Conservation (phyloP, 2,329 filamentous ascomycete genomes). For the Sporothrix luriei region DNA sequence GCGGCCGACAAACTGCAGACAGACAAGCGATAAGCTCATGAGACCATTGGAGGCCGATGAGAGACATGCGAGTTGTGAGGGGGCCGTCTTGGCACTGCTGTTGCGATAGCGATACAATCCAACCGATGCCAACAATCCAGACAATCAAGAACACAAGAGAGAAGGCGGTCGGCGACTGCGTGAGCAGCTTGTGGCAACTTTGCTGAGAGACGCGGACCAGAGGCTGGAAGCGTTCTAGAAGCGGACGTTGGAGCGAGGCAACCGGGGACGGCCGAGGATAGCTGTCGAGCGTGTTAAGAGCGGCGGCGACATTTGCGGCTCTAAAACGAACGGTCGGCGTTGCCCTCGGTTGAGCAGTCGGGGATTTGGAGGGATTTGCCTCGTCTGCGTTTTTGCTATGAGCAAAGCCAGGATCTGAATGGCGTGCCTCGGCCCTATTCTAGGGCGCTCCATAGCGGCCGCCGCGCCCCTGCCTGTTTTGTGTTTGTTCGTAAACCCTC, state of each 20-base stretch:
- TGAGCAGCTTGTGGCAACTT: background rate
- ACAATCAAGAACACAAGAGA: background rate
- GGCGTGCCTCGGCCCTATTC: conserved; percentile 16
- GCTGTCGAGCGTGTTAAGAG: background rate
- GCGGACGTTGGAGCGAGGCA: background rate
- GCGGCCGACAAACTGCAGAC: background rate
- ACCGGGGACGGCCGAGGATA: background rate
- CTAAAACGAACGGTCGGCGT: background rate
- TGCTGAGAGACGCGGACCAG: background rate
- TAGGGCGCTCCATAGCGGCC: background rate
- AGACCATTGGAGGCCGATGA: background rate
- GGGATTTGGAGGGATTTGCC: conserved; percentile 15
- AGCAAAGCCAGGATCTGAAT: background rate
- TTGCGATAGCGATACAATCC: background rate
- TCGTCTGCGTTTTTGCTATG: background rate
- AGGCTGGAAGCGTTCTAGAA: conserved; percentile 6
- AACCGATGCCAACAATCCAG: background rate
- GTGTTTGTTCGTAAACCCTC: background rate
- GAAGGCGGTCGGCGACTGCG: conserved; percentile 3
- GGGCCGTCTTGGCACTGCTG: background rate
- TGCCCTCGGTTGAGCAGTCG: background rate
- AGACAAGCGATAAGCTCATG: conserved; percentile 1
- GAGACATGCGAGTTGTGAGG: background rate
- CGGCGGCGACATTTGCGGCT: conserved; percentile 14
- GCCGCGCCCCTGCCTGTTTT: conserved; percentile 3